Percentiles rank a stretch among this genome's conserved stretches.
phyloP scores from a whole-genome alignment of 352 stramenopile species.

The Blastocystis sp. region DNA sequence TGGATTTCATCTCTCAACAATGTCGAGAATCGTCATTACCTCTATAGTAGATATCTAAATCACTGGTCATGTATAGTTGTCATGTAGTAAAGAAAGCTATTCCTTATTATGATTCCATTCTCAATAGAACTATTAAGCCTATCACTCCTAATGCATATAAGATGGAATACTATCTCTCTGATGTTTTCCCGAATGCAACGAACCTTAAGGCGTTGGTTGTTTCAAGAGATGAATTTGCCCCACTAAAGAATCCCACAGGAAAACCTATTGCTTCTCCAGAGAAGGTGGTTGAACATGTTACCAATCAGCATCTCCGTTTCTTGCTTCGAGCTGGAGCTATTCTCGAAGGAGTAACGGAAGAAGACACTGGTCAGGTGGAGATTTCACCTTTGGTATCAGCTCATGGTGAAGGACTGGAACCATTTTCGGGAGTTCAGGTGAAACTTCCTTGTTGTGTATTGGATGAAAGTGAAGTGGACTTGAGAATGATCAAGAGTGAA shows the following conservation, averaged over 20 bases:
- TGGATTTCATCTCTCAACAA: slow-evolving; percentile 1
- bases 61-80: not conserved
- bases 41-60: not conserved
- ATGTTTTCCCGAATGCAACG: not conserved
- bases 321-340: not conserved
- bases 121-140: slow-evolving; percentile 44
- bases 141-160: slow-evolving; percentile 36
- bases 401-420: not conserved
- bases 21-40: slow-evolving; percentile 24
- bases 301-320: not conserved
- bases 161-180: slow-evolving; percentile 46
- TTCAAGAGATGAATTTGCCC: not conserved
- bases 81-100: slow-evolving; percentile 61
- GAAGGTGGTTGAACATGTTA: not conserved
- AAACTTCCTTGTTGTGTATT: slow-evolving; percentile 2
- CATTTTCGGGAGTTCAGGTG: not conserved
- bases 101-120: slow-evolving; percentile 54
- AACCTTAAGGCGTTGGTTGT: slow-evolving; percentile 20
- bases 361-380: not conserved
- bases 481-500: not conserved
- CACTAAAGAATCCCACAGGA: slow-evolving; percentile 11
- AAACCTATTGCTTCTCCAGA: slow-evolving; percentile 33
- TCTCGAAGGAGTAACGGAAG: not conserved
- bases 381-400: slow-evolving; percentile 35
- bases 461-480: slow-evolving; percentile 4